phyloP scores from a whole-genome alignment of 805 yeast species.

The Cyberlindnera sargentensis region DNA sequence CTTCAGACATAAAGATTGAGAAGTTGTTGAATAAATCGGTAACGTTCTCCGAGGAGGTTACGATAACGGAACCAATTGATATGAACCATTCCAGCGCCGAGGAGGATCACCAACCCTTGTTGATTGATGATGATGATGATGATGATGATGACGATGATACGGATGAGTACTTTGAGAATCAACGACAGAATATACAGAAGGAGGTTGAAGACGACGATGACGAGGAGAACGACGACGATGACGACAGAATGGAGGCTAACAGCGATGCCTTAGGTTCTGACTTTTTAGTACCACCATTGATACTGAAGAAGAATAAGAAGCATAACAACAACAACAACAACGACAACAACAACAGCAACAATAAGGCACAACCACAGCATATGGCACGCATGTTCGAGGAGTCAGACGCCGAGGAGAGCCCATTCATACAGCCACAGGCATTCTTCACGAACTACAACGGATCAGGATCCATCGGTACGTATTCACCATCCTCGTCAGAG shows the following conservation, averaged over 20 bases:
- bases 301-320: constrained; percentile 12
- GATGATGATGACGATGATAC: constrained; percentile 8
- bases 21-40: constrained; percentile 15
- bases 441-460: constrained; percentile 25
- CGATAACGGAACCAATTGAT: constrained; percentile 5
- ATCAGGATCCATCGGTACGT: constrained; percentile 37
- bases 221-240: constrained; percentile 2
- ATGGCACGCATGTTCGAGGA: constrained; percentile 3
- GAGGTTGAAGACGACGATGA: constrained; percentile 3
- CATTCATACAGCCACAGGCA: constrained; percentile 23
- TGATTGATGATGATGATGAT: constrained; percentile 2
- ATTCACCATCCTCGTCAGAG: constrained; percentile 40
- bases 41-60: constrained; percentile 14
- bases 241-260: constrained; percentile 8
- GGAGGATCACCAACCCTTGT: neutral
- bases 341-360: neutral
- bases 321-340: neutral
- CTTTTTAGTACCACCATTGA: constrained; percentile 20
- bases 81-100: constrained; percentile 2
- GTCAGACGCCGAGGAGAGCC: constrained; percentile 19
- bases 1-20: neutral
- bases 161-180: constrained; percentile 10
- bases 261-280: constrained; percentile 17
- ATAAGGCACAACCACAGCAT: neutral
- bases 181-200: constrained; percentile 13